Evolutionary conservation across 1,139 yeast species (phyloP), one percentile per base, ranked within the genome.

Genomic region (Taiozyma onychis): DNA sequence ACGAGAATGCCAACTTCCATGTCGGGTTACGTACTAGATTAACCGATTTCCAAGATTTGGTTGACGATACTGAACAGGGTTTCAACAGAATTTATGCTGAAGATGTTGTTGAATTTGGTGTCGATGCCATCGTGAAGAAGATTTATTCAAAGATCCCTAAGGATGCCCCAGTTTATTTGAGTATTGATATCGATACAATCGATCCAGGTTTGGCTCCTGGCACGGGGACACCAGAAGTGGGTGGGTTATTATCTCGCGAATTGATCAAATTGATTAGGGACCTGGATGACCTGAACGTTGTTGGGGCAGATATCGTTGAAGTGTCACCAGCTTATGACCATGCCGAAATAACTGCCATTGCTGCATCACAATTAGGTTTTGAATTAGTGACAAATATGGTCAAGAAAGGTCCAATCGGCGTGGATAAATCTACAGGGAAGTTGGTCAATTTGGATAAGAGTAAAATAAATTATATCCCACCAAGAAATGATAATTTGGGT

Each of bases 171-270:
- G 85, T 86, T 0, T 86, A 84, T 60, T 70, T 86, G 42, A 81
- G 88, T 13, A 85, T 86, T 35, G 95, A 86, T 64, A 82, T 86
- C 44, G 95, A 86, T 65, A 88, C 84, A n/a, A 71, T 86, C 56
- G 95, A 86, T 63, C 93, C 93, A 2, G 88, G 85, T 3, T 77
- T 82, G 59, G 88, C 90, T 4, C 85, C 89, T 50, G 95, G 93
- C 2, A 86, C 95, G 1, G 95, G 95, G 10, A 86, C 95, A 4
- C 88, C 84, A 54, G 95, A 86, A 66, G 83, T 85, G 5, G 95
- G 95, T 50, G 95, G 95, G 49, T 78, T 88, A 77, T 70, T 85
- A 47, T 85, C 91, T n/a, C 74, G 95, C 52, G 95, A 86, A 64
- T 73, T 86, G 52, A 75, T 85, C 50, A 74, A 81, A 52, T 73